Evolutionary conservation across 352 stramenopile species (phyloP), one percentile per base, ranked within the genome.

Genomic region (Pilasporangium apinafurcum): DNA sequence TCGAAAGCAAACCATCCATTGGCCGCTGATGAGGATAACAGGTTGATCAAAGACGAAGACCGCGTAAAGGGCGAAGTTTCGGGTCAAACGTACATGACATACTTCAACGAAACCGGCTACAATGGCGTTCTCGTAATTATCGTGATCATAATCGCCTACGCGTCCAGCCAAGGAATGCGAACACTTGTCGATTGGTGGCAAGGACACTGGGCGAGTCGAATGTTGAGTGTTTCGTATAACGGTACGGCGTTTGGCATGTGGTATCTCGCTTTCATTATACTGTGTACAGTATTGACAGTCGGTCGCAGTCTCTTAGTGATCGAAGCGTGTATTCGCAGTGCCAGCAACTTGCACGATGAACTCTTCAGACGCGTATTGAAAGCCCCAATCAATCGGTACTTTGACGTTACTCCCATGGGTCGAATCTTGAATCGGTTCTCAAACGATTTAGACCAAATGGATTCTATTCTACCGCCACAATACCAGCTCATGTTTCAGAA

Each of bases 391-490:
- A 76, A 52, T n/a, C 45, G 20, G 4, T 80, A 81, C 53, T 81
- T 80, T 38, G 63, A 81, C 21, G 50, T 75, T 36, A 82, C 68
- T 12, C 69, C 69, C 3, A 40, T 84, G 14, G 67, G 67, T 8
- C 43, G 56, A 13, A 75, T 80, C 45, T 45, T 80, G 22, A 80
- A 77, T 27, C 54, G 65, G 0, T 80, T 80, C 41, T 72, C 64
- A 3, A 66, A 59, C 24, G 68, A 80, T 25, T 44, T 78, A 8
- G 68, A 80, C 24, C 65, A 78, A 34, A 57, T 78, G 36, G 65
- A 78, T 47, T 57, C 47, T 0, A 17, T 56, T 8, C 36, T 78
- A 40, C 59, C 65, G 28, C 52, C 66, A 5, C 61, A 76, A 35
- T 74, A 69, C 34, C 53, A 66, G 18, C 25, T 31, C 2, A 33